These are phyloP conservation scores for Musa itinerans DNA, from an alignment of 176 grass and related monocot species.

Conservation along the genomic window DNA sequence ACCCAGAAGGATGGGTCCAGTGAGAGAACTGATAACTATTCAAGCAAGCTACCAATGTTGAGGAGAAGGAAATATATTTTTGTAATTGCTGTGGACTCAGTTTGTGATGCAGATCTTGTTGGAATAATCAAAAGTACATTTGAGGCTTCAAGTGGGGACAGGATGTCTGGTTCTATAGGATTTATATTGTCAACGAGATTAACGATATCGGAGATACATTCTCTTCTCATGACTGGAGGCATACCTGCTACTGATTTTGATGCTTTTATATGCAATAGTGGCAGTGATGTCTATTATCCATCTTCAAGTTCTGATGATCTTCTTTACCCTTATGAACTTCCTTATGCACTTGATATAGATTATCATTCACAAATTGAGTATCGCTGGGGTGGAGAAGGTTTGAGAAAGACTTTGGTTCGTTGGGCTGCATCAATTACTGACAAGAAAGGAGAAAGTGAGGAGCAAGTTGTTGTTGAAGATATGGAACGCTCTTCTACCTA, in stretches of 20 bases:
- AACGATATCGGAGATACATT: conserved; percentile 57
- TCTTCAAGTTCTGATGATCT: conserved; percentile 43
- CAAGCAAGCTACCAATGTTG: conserved; percentile 33
- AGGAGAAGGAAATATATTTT: conserved; percentile 45
- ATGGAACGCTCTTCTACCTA: conserved; percentile 56
- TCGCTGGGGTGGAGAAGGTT: conserved; percentile 87
- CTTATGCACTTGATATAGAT: conserved; percentile 65
- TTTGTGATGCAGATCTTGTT: conserved; percentile 21
- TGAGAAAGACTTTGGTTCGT: conserved; percentile 84
- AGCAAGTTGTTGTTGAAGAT: conserved; percentile 76
- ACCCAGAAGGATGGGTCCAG: conserved; percentile 9
- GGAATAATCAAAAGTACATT: conserved; percentile 35
- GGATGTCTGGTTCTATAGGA: conserved; percentile 28
- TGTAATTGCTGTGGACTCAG: conserved; percentile 49
- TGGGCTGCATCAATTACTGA: conserved; percentile 58
- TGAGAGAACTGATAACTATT: conserved; percentile 24
- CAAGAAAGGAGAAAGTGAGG: conserved; percentile 53
- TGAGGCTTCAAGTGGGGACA: conserved; percentile 24
- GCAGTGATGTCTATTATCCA: conserved; percentile 89
- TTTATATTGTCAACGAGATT: conserved; percentile 50
- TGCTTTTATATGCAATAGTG: conserved; percentile 86
- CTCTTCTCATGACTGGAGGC: conserved; percentile 46
- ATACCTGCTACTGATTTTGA: conserved; percentile 76
- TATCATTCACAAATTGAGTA: conserved; percentile 90
- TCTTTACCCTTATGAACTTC: conserved; percentile 38